A percentile compares a stretch with the other conserved stretches of the same genome.
Conservation (phyloP, 345 rosid species). For the Draba incana region DNA sequence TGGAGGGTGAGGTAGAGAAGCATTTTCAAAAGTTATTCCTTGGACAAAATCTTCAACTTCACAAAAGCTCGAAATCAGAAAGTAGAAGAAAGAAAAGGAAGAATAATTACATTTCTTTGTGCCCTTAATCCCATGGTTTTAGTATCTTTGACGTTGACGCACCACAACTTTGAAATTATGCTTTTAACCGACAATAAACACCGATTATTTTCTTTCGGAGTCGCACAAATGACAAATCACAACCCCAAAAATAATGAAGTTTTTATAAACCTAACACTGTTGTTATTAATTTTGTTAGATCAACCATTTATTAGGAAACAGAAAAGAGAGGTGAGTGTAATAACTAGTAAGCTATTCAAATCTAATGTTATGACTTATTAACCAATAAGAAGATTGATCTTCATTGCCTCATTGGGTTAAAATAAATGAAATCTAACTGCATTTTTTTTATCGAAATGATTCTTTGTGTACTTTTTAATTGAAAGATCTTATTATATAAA, state of each 20-base stretch:
- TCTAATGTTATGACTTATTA: constrained; percentile 9
- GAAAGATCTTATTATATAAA: too few relatives aligned
- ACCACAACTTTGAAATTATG: constrained; percentile 22
- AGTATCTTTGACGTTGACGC: constrained; percentile 41
- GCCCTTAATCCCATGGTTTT: constrained; percentile 33
- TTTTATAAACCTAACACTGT: not conserved
- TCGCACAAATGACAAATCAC: not conserved
- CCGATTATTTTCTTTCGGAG: not conserved
- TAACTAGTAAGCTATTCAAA: constrained; percentile 24
- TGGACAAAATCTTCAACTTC: constrained; percentile 42
- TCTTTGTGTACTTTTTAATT: not conserved
- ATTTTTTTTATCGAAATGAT: not conserved
- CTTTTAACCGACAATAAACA: constrained; percentile 35
- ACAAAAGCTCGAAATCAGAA: constrained; percentile 40
- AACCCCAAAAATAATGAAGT: not conserved
- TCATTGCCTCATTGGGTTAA: not conserved
- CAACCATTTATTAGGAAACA: constrained; percentile 9
- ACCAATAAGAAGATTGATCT: not conserved
- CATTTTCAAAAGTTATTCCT: constrained; percentile 36
- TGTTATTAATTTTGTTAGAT: constrained; percentile 20
- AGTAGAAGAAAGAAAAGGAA: constrained; percentile 4
- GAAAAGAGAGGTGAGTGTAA: not conserved
- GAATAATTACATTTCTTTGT: constrained; percentile 32
- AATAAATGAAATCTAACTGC: constrained; percentile 10
- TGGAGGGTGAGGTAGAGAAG: constrained; percentile 15